Conservation (phyloP, 805 yeast genomes). For the Metschnikowia rubicola region DNA sequence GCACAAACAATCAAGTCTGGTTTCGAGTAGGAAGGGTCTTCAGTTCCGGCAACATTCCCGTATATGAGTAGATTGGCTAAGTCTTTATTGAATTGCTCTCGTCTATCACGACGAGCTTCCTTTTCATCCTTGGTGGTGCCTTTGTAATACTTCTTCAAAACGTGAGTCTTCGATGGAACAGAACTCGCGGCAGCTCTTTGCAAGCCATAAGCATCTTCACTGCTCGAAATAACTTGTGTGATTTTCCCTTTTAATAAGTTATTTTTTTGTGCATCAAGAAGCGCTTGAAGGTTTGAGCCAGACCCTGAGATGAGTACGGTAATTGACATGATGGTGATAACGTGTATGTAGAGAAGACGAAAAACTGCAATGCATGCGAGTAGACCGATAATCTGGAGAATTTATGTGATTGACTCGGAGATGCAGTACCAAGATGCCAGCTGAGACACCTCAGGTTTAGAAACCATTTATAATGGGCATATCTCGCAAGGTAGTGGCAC, state of each 20-base stretch:
- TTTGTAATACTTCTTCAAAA: constrained; percentile 67
- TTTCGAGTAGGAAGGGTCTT: constrained; percentile 33
- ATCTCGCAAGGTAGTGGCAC: too few species aligned
- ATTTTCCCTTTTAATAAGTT: constrained; percentile 51
- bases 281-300: constrained; percentile 94
- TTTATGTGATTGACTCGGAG: constrained; percentile 3
- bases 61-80: constrained; percentile 64
- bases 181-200: constrained; percentile 66
- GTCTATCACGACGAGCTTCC: constrained; percentile 52
- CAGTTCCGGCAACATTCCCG: constrained; percentile 39
- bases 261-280: constrained; percentile 65
- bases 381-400: not conserved
- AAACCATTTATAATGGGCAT: too few species aligned
- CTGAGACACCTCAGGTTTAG: not conserved
- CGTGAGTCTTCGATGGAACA: constrained; percentile 73
- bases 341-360: not conserved
- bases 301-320: constrained; percentile 89
- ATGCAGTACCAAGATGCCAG: constrained; percentile 5
- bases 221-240: constrained; percentile 79
- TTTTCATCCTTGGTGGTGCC: constrained; percentile 70
- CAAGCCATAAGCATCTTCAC: constrained; percentile 82
- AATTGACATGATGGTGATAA: constrained; percentile 27
- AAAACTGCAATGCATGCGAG: not conserved
- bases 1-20: constrained; percentile 95
- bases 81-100: constrained; percentile 74